These are phyloP conservation scores for Halophytophthora batemanensis DNA, from an alignment of 352 stramenopile species.

Conservation along the genomic window DNA sequence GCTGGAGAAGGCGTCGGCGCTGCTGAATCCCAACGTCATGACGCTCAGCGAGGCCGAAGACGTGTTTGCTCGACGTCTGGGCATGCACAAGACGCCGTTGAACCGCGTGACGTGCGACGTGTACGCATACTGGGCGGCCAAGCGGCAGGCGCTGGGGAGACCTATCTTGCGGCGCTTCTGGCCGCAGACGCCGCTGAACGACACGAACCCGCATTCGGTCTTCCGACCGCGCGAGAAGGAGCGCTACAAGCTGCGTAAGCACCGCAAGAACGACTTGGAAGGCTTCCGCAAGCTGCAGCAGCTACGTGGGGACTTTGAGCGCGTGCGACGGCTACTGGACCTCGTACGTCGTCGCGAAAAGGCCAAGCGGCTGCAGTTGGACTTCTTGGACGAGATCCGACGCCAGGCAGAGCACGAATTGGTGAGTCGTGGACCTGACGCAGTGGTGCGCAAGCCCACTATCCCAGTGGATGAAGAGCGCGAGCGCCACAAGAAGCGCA, in stretches of 20 bases:
- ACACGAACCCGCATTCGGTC: slow-evolving; percentile 98
- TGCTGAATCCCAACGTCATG: slow-evolving; percentile 78
- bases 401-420: slow-evolving; percentile 65
- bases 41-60: slow-evolving; percentile 72
- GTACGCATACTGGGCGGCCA: slow-evolving; percentile 96
- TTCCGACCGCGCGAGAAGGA: slow-evolving; percentile 97
- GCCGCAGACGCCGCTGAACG: slow-evolving; percentile 94
- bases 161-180: slow-evolving; percentile 95
- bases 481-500: slow-evolving; percentile 46
- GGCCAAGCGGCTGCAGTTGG: slow-evolving; percentile 75
- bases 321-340: slow-evolving; percentile 75
- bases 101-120: slow-evolving; percentile 79
- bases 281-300: slow-evolving; percentile 93
- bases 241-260: slow-evolving; percentile 96
- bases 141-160: slow-evolving; percentile 90
- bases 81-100: slow-evolving; percentile 65
- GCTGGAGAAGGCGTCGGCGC: slow-evolving; percentile 80
- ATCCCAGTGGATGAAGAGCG: slow-evolving; percentile 58
- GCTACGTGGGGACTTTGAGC: slow-evolving; percentile 92
- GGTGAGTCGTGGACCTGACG: slow-evolving; percentile 32
- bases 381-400: slow-evolving; percentile 77
- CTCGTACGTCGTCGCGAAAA: slow-evolving; percentile 87
- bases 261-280: slow-evolving; percentile 96
- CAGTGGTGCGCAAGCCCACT: slow-evolving; percentile 40
- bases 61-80: slow-evolving; percentile 62